Evolutionary conservation across 140 eudicot species (phyloP).

Genomic region (Erigeron philadelphicus): DNA sequence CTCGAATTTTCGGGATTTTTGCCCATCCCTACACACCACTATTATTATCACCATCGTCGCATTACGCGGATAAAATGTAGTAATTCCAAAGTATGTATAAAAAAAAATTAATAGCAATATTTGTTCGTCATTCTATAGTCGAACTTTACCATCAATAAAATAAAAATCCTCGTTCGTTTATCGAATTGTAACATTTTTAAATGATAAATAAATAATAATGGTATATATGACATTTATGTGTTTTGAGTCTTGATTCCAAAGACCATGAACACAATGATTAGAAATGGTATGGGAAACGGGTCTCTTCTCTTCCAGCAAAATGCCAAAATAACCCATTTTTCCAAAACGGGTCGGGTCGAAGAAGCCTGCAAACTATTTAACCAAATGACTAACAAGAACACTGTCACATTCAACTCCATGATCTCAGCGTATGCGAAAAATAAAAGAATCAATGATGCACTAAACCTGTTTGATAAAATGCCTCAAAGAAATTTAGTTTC

Average conservation of each 20-base stretch:
- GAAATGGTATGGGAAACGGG: conserved; percentile 29
- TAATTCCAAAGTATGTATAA: too few relatives aligned
- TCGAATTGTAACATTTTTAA: too few relatives aligned
- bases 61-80: too few relatives aligned
- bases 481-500: conserved; percentile 46
- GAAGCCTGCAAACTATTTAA: conserved; percentile 45
- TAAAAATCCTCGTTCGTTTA: too few relatives aligned
- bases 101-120: too few relatives aligned
- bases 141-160: too few relatives aligned
- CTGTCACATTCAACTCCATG: conserved; percentile 58
- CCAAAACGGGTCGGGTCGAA: conserved; percentile 47
- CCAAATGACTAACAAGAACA: conserved; percentile 41
- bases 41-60: too few relatives aligned
- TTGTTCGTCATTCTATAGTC: too few relatives aligned
- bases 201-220: too few relatives aligned
- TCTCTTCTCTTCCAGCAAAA: conserved; percentile 43
- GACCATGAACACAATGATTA: conserved; percentile 29
- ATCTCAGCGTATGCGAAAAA: conserved; percentile 50
- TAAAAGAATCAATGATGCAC: conserved; percentile 39
- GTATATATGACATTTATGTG: too few relatives aligned
- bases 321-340: conserved; percentile 41
- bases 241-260: not conserved
- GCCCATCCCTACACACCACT: too few relatives aligned
- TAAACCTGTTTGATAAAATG: conserved; percentile 43
- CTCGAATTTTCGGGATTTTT: too few relatives aligned